Base-by-base conservation (phyloP, 495 filamentous ascomycete species). In the Glonium stellatum region DNA sequence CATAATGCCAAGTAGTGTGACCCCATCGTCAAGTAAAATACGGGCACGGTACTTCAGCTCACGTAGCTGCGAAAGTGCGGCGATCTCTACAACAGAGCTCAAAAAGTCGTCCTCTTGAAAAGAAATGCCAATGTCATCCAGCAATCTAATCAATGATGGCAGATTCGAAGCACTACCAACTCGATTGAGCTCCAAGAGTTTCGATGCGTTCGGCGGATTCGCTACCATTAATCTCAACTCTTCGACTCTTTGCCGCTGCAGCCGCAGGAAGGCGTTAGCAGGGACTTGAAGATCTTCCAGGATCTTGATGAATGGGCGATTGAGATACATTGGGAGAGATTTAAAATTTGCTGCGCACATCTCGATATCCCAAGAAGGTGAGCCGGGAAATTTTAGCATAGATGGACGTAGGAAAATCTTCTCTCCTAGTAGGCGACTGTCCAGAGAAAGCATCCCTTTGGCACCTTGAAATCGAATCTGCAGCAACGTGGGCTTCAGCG, bases 221-320 rank as follows among this genome's bases (percentile, higher is more conserved):
- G 69, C 67, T 0, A 84, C 85, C 13, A 85, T 79, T 34, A 69
- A 65, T 1, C 82, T 76, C 9, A 95, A 76, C n/a, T 77, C 68
- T 1, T 78, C 57, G 0, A 93, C 71, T 39, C 80, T 82, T 39
- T 70, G 67, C 0, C 68, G 69, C 69, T 92, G 88, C 0, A 85
- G 74, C 0, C 77, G 58, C 10, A 86, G 69, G 65, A 95, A 90
- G 64, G 79, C 81, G 0, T 73, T 35, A 6, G 69, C 63, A 0
- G 75, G 67, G 0, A 87, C 82, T 1, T 76, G 71, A 25, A 86
- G 76, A 64, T 93, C 90, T 64, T 95, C 90, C 31, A 95, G 67
- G 25, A 92, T 88, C 68, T 95, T 92, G 67, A 95, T 88, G 37
- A 89, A 70, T 51, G 87, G 87, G 1, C 84, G 82, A 67, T 92